phyloP scores from a whole-genome alignment of 2,329 filamentous ascomycete genomes.

The Fusarium sp. region DNA sequence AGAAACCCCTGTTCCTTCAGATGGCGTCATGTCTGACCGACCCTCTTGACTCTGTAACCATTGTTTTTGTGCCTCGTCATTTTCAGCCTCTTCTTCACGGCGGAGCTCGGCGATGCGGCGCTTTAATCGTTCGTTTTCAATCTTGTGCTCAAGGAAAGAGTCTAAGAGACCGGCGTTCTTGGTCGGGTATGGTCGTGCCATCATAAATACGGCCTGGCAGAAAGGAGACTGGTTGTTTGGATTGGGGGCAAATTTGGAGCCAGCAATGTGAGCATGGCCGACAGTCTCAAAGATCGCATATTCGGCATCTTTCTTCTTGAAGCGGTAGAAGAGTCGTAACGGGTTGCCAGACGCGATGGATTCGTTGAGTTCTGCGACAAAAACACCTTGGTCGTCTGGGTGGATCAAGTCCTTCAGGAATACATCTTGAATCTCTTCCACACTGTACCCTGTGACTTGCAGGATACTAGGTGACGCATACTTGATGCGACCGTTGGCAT shows the following conservation, averaged over 20 bases:
- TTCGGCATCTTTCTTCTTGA: slow-evolving; percentile 77
- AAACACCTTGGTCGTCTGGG: slow-evolving; percentile 83
- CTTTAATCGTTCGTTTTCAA: slow-evolving; percentile 89
- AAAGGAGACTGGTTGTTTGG: slow-evolving; percentile 73
- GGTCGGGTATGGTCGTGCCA: slow-evolving; percentile 89
- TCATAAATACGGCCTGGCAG: slow-evolving; percentile 93
- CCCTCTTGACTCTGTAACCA: slow-evolving; percentile 69
- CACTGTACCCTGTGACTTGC: slow-evolving; percentile 78
- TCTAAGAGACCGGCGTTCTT: slow-evolving; percentile 87
- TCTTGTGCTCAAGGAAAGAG: slow-evolving; percentile 95
- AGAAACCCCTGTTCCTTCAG: slow-evolving; percentile 57
- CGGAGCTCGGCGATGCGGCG: slow-evolving; percentile 87
- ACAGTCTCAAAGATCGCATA: slow-evolving; percentile 91
- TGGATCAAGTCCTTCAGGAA: slow-evolving; percentile 88
- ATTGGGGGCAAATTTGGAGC: slow-evolving; percentile 71
- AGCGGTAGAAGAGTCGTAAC: slow-evolving; percentile 86
- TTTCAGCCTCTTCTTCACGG: slow-evolving; percentile 85
- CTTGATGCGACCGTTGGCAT: slow-evolving; percentile 82
- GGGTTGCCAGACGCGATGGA: slow-evolving; percentile 84
- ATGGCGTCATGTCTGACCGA: slow-evolving; percentile 64
- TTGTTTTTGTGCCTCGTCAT: slow-evolving; percentile 71
- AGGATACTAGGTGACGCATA: slow-evolving; percentile 87
- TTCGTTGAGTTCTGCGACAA: slow-evolving; percentile 89
- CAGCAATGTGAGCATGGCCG: slow-evolving; percentile 88
- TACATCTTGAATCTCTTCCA: slow-evolving; percentile 76